phyloP scores from a whole-genome alignment of 495 filamentous ascomycete species.

The Trypethelium eluteriae region DNA sequence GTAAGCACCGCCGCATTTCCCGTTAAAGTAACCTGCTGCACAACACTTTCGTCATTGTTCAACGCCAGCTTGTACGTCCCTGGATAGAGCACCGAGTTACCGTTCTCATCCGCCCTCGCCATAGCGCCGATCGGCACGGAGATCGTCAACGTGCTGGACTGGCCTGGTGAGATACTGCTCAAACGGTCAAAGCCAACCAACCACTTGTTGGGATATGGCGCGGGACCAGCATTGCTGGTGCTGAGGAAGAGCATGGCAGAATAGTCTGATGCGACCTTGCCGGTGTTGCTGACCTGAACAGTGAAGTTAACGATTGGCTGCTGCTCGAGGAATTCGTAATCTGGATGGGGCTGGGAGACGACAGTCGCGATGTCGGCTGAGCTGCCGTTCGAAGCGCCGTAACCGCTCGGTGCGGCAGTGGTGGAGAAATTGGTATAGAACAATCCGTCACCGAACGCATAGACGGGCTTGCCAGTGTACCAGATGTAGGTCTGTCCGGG shows the following conservation, averaged over 20 bases:
- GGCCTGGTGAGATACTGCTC: constrained; percentile 38
- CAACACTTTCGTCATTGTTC: constrained; percentile 40
- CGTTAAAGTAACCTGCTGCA: constrained; percentile 38
- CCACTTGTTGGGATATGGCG: constrained; percentile 56
- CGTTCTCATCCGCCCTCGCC: constrained; percentile 49
- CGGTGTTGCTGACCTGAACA: constrained; percentile 46
- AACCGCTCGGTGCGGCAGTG: constrained; percentile 25
- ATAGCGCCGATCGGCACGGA: constrained; percentile 51
- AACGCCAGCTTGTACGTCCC: constrained; percentile 54
- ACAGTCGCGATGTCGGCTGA: neutral
- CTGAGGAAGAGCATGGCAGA: constrained; percentile 49
- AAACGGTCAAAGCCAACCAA: constrained; percentile 54
- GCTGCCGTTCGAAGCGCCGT: neutral
- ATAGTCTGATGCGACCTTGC: constrained; percentile 49
- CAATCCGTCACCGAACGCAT: constrained; percentile 50
- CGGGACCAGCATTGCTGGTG: constrained; percentile 48
- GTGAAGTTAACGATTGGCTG: constrained; percentile 43
- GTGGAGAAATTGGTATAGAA: constrained; percentile 46
- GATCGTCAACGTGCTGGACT: constrained; percentile 37
- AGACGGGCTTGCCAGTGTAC: constrained; percentile 49
- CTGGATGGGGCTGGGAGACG: constrained; percentile 20
- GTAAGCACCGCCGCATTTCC: constrained; percentile 41
- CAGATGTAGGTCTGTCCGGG: constrained; percentile 55
- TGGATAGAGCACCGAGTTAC: constrained; percentile 57
- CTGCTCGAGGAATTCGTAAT: constrained; percentile 20